These are phyloP conservation scores for Aspergillus latus DNA, from an alignment of 2,329 filamentous ascomycete genomes.

Conservation along the genomic window DNA sequence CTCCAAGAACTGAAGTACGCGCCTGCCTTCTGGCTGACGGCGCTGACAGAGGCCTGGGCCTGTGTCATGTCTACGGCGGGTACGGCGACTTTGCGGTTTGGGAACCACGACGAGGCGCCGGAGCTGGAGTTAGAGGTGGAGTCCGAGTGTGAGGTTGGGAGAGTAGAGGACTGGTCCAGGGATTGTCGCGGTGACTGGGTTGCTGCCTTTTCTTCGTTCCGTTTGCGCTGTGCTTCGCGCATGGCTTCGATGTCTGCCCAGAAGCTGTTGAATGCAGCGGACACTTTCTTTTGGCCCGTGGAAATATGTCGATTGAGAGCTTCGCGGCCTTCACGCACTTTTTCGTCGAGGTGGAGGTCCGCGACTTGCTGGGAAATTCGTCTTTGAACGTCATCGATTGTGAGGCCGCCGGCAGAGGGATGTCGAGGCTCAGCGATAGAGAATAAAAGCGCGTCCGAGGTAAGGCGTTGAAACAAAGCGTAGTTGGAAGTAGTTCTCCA, in stretches of 20 bases:
- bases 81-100: conserved; percentile 32
- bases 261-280: conserved; percentile 79
- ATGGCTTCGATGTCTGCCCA: conserved; percentile 87
- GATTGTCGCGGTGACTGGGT: conserved; percentile 31
- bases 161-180: conserved; percentile 28
- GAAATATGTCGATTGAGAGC: conserved; percentile 86
- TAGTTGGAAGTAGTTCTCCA: conserved; percentile 92
- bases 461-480: conserved; percentile 76
- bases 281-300: conserved; percentile 83
- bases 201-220: conserved; percentile 36
- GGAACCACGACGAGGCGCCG: conserved; percentile 28
- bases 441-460: conserved; percentile 79
- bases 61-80: conserved; percentile 51
- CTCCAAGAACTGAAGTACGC: conserved; percentile 66
- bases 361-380: conserved; percentile 88
- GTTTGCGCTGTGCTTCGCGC: conserved; percentile 68
- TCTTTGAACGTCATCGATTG: conserved; percentile 90
- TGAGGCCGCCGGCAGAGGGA: conserved; percentile 87
- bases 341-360: conserved; percentile 89
- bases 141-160: conserved; percentile 28
- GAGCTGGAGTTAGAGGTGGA: conserved; percentile 21
- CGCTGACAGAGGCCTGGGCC: conserved; percentile 56
- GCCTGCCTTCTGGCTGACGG: conserved; percentile 57
- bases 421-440: conserved; percentile 92
- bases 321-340: conserved; percentile 78